Evolutionary conservation across 2,329 filamentous ascomycete genomes (phyloP), one percentile per base, ranked within the genome.

Genomic region (Sphaerulina populicola): DNA sequence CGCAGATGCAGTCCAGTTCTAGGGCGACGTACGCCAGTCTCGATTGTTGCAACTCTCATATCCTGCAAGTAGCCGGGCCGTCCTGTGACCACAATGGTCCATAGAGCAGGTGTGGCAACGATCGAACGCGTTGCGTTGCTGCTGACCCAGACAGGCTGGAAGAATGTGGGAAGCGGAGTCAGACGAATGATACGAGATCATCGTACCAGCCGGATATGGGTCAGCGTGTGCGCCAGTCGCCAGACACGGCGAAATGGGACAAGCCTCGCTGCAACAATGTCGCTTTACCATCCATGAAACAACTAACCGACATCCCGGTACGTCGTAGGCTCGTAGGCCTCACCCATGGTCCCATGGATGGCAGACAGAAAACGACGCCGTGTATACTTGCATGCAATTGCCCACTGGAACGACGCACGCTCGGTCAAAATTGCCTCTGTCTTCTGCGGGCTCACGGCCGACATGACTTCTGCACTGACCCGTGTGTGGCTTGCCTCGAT

Each of bases 261-360:
- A 55, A 57, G 52, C 53, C 52, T 54, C 46, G 57, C 54, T 47
- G 52, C 52, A 52, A 40, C 45, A 59, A 52, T 55, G 46, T 57
- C 57, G 57, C 57, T 59, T 59, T 48, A 12, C 30, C 46, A 42
- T 35, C 33, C 23, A 31, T 48, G 46, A 48, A 48, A 48, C 46
- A 31, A n/a, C 46, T 40, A 48, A 38, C 36, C n/a, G 46, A 15
- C 10, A 48, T 48, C 46, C 46, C 30, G 46, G 46, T 18, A 18
- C 18, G 18, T 18, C 18, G 18, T 18, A 18, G 18, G 18, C 18
- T 18, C 18, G 18, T 18, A 18, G 18, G 2, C 18, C 18, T 18
- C 18, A 18, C 18, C 18, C 18, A 18, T 18, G 18, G n/a, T 3
- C 18, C 18, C 18, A 18, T 18, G 18, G n/a, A 23, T 31, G 27